A percentile compares a stretch with the other conserved stretches of the same genome.
phyloP scores from a whole-genome alignment of 306 rosid species.

The Cucurbita pepo region DNA sequence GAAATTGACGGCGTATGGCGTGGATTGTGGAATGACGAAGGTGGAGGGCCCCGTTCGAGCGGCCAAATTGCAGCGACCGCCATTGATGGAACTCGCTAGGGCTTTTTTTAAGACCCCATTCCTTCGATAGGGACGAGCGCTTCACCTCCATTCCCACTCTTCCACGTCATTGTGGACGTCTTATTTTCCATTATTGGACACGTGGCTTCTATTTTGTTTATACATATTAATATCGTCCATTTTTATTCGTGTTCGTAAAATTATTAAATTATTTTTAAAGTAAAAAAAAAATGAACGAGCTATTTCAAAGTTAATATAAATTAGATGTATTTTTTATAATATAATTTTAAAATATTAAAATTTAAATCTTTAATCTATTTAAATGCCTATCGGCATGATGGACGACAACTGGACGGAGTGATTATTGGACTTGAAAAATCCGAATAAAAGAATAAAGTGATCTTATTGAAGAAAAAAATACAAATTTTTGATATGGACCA shows the following conservation, averaged over 20 bases:
- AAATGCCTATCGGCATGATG: too few species aligned
- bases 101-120: neutral
- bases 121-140: neutral
- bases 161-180: neutral
- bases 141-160: neutral
- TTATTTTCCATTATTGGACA: neutral
- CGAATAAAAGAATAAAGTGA: neutral
- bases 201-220: neutral
- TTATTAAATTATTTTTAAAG: too few species aligned
- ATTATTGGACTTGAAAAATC: neutral
- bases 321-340: too few species aligned
- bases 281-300: too few species aligned
- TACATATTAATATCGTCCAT: too few species aligned
- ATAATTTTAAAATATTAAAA: too few species aligned
- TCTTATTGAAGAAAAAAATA: neutral
- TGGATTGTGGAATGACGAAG: neutral
- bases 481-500: neutral
- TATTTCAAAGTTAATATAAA: too few species aligned
- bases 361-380: too few species aligned
- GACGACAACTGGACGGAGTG: neutral
- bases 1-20: constrained; percentile 1
- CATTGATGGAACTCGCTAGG: neutral
- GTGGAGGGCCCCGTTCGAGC: neutral
- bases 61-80: neutral
- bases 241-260: too few species aligned